Base-by-base conservation (phyloP, 2,329 filamentous ascomycete species). In the Stagonosporopsis tanaceti region DNA sequence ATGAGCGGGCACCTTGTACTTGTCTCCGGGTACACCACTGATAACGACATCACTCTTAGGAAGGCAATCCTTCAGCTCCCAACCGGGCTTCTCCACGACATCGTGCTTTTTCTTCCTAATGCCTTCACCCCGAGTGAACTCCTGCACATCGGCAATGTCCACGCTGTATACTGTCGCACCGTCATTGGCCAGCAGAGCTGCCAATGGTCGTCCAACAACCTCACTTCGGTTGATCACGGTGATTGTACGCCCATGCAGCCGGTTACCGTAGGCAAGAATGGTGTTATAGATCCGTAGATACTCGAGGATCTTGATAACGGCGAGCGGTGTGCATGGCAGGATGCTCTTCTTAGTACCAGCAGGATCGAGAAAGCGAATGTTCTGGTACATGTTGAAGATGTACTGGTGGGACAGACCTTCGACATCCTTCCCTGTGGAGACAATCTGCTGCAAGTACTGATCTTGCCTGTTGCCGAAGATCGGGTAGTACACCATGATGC, bases 301-400 rank as follows among this genome's bases (percentile, higher is more conserved):
- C 80, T 99, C 95, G 59, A 99, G 85, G 66, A 98, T 96, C 84
- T 99, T 99, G 81, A 98, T 91, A 59, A 97, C 90, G 25, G 95
- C 95, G 24, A 99, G 85, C 15, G 95, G 95, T 2, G 95, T 99
- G 83, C 95, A 99, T 5, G 95, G 95, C 50, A 99, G 82, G 65
- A 98, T 92, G 46, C 90, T 96, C 82, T 99, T 98, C 77, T 92
- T 91, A 57, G 82, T 83, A 76, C 92, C 91, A 40, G 83, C 78
- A 4, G 89, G 89, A 78, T 99, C 95, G 54, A 99, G 84, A 81
- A 93, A 98, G 64, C 95, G 92, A 70, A 96, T 87, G 81, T 99
- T 99, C 82, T 97, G 91, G 81, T 98, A 99, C 93, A 99, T 97
- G 85, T 99, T 99, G 86, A 94, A 93, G 73, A 98, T 90, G 80